Base-by-base conservation (phyloP, 2,329 filamentous ascomycete genomes). In the Mycocentrospora acerina region DNA sequence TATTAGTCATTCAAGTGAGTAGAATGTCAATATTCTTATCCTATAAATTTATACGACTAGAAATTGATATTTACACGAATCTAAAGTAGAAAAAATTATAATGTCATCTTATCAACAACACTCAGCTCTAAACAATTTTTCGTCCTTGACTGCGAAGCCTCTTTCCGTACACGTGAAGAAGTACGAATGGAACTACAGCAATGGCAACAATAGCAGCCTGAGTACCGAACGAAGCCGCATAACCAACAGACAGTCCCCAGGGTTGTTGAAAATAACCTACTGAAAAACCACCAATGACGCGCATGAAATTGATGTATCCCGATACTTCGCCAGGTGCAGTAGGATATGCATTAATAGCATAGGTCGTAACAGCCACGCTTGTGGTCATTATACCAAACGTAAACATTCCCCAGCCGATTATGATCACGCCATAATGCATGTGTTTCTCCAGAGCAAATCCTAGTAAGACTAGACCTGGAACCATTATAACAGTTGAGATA, bases 201-300 rank as follows among this genome's bases (percentile, higher is more conserved):
- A 15, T 14, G 4, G 46, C 57, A n/a, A 59, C 41, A 28, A 62
- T 54, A 12, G 53, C 58, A 17, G 53, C 58, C 36, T 64, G 60
- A 27, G 41, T 51, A 7, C 60, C 58, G 34, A 63, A 64, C 2
- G 47, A 34, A n/a, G 53, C 45, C 4, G 39, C 49, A 3, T 53
- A 46, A 0, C 60, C 60, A 15, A 40, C 46, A 11, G 29, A 32
- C 2, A 24, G 27, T 4, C 54, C 59, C 60, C 60, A 64, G 17
- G 46, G 43, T 7, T 55, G 24, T 41, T 64, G 60, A 35, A 62
- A 55, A 34, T 63, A 64, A 3, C 42, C 40, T 4, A 64, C 58
- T 8, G 38, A 48, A 36, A 64, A 64, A 7, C 60, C 60, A 18
- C 59, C 59, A 34, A 35, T 31, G n/a, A 44, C 35, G 14, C 59